phyloP scores from a whole-genome alignment of 2,329 filamentous ascomycete species.

The Aspergillus udagawae region DNA sequence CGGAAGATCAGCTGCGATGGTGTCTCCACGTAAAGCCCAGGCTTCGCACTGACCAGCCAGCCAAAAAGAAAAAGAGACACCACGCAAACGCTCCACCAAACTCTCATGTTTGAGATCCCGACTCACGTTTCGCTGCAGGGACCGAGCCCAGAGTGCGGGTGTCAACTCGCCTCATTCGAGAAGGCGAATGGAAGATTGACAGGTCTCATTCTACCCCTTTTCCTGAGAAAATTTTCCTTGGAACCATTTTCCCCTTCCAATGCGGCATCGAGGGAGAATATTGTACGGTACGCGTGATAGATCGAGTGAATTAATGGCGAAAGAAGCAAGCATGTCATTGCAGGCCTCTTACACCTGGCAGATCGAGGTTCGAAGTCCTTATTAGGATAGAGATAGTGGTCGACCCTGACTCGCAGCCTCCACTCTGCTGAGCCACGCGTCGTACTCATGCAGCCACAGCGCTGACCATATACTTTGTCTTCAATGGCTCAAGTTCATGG shows the following conservation, averaged over 20 bases:
- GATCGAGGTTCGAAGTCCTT: not conserved
- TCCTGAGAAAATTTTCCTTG: not conserved
- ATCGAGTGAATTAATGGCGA: not conserved
- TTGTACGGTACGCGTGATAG: not conserved
- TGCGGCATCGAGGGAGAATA: not conserved
- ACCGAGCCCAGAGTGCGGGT: constrained; percentile 2
- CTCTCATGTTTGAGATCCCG: constrained; percentile 2
- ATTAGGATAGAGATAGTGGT: not conserved
- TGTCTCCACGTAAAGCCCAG: not conserved
- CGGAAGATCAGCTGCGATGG: not conserved
- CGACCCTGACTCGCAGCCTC: not conserved
- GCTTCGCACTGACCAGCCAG: not conserved
- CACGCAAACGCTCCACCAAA: constrained; percentile 7
- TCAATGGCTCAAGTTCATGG: not conserved
- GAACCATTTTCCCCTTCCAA: not conserved
- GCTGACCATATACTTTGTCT: not conserved
- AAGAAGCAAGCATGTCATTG: not conserved
- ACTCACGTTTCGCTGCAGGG: constrained; percentile 15
- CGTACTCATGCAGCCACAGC: not conserved
- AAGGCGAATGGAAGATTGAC: constrained; percentile 10
- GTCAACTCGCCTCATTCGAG: constrained; percentile 1
- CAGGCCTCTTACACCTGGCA: not conserved
- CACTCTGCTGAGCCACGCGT: not conserved
- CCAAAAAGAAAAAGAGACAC: not conserved
- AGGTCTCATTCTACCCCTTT: constrained; percentile 10